These are phyloP conservation scores for Huntiella abstrusa DNA, from an alignment of 2,329 filamentous ascomycete genomes.

Conservation along the genomic window DNA sequence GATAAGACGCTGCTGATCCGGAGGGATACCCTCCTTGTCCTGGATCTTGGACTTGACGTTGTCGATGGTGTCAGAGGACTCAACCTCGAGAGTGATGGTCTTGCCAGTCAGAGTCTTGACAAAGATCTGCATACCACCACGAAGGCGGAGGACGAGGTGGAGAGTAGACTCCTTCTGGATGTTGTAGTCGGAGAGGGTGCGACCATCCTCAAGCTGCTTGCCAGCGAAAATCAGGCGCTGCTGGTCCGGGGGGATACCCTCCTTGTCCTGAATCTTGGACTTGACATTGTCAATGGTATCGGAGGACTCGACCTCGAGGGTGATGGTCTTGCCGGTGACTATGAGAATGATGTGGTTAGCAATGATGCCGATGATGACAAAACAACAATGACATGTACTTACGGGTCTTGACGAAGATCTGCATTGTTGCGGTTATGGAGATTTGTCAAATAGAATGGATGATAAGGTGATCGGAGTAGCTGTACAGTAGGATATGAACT, in stretches of 20 bases:
- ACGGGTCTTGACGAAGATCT: conserved; percentile 97
- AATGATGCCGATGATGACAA: conserved; percentile 19
- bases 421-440: conserved; percentile 35
- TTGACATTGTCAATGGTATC: conserved; percentile 96
- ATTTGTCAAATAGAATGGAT: conserved; percentile 1
- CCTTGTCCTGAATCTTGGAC: conserved; percentile 94
- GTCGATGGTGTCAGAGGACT: conserved; percentile 79
- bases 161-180: conserved; percentile 87
- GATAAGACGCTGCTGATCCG: conserved; percentile 85
- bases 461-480: conserved; percentile 10
- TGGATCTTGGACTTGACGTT: conserved; percentile 92
- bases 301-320: conserved; percentile 70
- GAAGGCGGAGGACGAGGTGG: conserved; percentile 69
- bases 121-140: conserved; percentile 80
- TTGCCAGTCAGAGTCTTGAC: conserved; percentile 81
- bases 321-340: conserved; percentile 74
- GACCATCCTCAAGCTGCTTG: conserved; percentile 90
- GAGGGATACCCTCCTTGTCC: conserved; percentile 83
- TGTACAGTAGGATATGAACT: conserved; percentile 7
- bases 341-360: conserved; percentile 17
- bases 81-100: conserved; percentile 84
- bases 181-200: conserved; percentile 72
- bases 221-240: conserved; percentile 92
- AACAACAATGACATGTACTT: conserved; percentile 25
- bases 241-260: conserved; percentile 89